Evolutionary conservation across 768 basidiomycete genomes (phyloP), one percentile per base, ranked within the genome.

Genomic region (Lyophyllum semitale): DNA sequence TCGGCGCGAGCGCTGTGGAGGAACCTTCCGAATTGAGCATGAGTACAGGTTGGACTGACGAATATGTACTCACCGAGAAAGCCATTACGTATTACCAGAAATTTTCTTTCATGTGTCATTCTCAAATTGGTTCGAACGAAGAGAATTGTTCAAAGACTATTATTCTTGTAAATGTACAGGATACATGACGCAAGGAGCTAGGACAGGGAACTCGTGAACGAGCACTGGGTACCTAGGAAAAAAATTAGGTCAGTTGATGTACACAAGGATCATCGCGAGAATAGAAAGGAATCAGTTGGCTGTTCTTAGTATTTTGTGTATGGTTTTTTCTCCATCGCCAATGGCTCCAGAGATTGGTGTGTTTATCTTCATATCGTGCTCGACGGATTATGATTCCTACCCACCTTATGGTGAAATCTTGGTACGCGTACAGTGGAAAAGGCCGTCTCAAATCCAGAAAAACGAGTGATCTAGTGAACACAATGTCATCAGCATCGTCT

Each of bases 301-400:
- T 82, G 80, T 82, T 82, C 80, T 83, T 82, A 82, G 81, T 81
- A 72, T 78, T 79, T 76, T 68, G 41, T 69, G 62, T 63, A 59
- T 54, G 59, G 48, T 62, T 64, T n/a, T 75, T 57, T 79, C 79
- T 73, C 71, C 79, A 78, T 73, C 64, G 74, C 74, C 72, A 66
- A 59, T 58, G 68, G 73, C 75, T 79, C 66, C 74, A 71, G 79
- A 71, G 61, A 70, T 45, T 68, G 67, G 76, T 75, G 75, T 72
- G 76, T 75, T 75, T 72, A 72, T 68, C 58, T 74, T 76, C 72
- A 69, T 80, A 80, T 82, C 81, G 71, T 69, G 17, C 35, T 45
- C 58, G 58, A 51, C 35, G 30, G 52, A 45, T 41, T 40, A 13
- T 55, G 58, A 51, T 46, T 26, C 22, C 50, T n/a, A 51, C 59